Conservation (phyloP, 352 stramenopile genomes). For the Phytopythium oedochilum region DNA sequence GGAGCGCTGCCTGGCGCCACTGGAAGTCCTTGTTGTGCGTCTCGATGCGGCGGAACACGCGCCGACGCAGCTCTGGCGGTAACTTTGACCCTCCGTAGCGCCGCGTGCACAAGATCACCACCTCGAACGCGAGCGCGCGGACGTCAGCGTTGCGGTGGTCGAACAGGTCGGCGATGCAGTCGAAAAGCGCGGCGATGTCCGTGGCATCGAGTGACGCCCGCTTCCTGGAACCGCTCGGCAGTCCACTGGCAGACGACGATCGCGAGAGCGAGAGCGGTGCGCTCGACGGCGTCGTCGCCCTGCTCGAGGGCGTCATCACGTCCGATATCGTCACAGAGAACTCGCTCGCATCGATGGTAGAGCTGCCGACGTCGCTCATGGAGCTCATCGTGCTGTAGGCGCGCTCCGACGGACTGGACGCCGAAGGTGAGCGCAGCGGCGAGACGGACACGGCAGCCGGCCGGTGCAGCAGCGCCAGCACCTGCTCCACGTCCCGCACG, state of each 20-base stretch:
- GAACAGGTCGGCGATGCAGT: slow-evolving; percentile 71
- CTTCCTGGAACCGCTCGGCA: neutral
- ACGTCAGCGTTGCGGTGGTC: slow-evolving; percentile 65
- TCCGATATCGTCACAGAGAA: neutral
- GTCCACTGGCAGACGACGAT: slow-evolving; percentile 4
- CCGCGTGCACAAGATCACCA: slow-evolving; percentile 59
- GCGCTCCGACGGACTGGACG: neutral
- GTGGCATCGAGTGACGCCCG: slow-evolving; percentile 6
- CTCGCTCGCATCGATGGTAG: neutral
- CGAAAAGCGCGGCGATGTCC: slow-evolving; percentile 56
- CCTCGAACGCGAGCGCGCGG: slow-evolving; percentile 66
- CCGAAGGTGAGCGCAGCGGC: neutral
- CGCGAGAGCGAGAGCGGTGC: neutral
- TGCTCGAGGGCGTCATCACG: too few relatives aligned
- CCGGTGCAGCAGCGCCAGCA: slow-evolving; percentile 32
- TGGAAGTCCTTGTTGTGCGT: slow-evolving; percentile 49
- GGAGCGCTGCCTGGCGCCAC: slow-evolving; percentile 58
- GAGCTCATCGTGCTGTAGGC: neutral
- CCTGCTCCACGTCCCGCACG: slow-evolving; percentile 61
- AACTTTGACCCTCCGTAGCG: slow-evolving; percentile 49
- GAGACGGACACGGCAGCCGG: slow-evolving; percentile 1
- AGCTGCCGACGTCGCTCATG: slow-evolving; percentile 19
- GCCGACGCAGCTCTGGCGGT: slow-evolving; percentile 28
- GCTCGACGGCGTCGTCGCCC: neutral
- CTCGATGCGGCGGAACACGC: slow-evolving; percentile 59